A percentile compares a stretch with the other conserved stretches of the same genome.
Conservation (phyloP, 1,284 basidiomycete genomes). For the Trichosporon ovoides region DNA sequence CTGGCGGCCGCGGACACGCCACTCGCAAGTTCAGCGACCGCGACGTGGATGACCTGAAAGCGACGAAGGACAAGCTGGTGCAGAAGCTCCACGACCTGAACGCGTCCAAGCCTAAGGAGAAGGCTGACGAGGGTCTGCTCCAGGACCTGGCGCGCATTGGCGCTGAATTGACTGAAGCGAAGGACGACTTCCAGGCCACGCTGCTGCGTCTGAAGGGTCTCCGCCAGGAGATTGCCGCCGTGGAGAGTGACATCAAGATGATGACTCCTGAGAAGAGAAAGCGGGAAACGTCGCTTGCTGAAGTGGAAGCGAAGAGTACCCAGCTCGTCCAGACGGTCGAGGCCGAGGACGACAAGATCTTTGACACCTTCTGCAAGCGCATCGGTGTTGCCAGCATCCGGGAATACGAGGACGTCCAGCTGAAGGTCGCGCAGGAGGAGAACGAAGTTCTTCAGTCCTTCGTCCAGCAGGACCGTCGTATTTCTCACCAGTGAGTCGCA, state of each 20-base stretch:
- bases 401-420: slow-evolving; percentile 89
- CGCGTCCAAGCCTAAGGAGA: slow-evolving; percentile 72
- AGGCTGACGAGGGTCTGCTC: slow-evolving; percentile 73
- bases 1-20: slow-evolving; percentile 77
- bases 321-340: slow-evolving; percentile 61
- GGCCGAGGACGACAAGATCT: slow-evolving; percentile 74
- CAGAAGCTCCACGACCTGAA: slow-evolving; percentile 74
- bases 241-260: slow-evolving; percentile 65
- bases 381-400: slow-evolving; percentile 81
- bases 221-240: slow-evolving; percentile 62
- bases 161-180: slow-evolving; percentile 62
- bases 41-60: slow-evolving; percentile 74
- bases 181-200: slow-evolving; percentile 66
- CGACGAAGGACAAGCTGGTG: slow-evolving; percentile 67
- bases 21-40: slow-evolving; percentile 89
- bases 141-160: slow-evolving; percentile 75
- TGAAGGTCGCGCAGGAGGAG: slow-evolving; percentile 80
- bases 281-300: slow-evolving; percentile 54
- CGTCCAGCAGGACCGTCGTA: slow-evolving; percentile 78
- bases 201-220: slow-evolving; percentile 34
- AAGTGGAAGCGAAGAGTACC: slow-evolving; percentile 57
- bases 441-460: slow-evolving; percentile 76
- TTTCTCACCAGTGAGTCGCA: slow-evolving; percentile 72
- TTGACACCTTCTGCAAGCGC: slow-evolving; percentile 69
- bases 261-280: slow-evolving; percentile 63